Evolutionary conservation across 257 asterid species (phyloP).

Genomic region (Solanum phureja): DNA sequence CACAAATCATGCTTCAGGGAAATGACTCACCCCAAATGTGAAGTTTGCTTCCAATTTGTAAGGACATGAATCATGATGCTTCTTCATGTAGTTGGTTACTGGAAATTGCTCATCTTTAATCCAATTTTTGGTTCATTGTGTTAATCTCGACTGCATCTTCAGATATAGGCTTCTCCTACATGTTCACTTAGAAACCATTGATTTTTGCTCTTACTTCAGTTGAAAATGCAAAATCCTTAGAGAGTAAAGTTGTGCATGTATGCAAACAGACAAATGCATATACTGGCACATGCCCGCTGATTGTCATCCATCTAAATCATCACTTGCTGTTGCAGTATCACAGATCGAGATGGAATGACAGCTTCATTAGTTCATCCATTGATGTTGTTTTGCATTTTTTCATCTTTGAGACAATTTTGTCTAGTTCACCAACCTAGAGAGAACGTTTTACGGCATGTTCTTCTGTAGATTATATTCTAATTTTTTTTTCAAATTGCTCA

Average conservation of each 20-base stretch:
- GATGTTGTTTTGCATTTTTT: background rate
- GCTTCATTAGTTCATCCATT: background rate
- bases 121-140: background rate
- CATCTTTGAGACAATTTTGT: background rate
- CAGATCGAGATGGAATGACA: background rate
- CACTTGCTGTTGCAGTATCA: background rate
- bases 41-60: conserved; percentile 91
- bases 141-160: background rate
- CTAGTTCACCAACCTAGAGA: background rate
- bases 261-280: background rate
- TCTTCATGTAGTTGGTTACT: background rate
- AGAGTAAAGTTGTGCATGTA: background rate
- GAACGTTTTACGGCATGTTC: background rate
- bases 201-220: background rate
- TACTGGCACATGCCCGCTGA: background rate
- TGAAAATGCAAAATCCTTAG: background rate
- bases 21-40: conserved; percentile 92
- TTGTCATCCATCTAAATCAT: background rate
- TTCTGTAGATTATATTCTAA: background rate
- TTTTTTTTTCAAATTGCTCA: background rate
- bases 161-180: background rate
- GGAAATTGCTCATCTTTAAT: background rate
- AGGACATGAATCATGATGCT: conserved; percentile 2
- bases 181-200: background rate
- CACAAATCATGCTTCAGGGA: conserved; percentile 94